phyloP scores from a whole-genome alignment of 2,329 filamentous ascomycete genomes.

The Harringtonia lauricola region DNA sequence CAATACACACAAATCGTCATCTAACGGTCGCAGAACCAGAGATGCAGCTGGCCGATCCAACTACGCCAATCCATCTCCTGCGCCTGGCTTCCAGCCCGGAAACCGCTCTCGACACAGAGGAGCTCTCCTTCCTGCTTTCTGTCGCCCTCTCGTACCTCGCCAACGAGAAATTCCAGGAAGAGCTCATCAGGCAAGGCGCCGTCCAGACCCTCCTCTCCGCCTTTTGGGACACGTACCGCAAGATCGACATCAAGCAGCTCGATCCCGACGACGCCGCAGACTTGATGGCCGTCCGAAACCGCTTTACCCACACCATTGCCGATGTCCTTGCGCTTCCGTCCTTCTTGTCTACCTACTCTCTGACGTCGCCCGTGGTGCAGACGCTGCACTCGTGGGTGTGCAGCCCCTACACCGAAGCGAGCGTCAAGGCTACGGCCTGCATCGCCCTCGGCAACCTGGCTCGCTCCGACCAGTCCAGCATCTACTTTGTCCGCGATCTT shows the following conservation, averaged over 20 bases:
- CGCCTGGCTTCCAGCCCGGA: conserved; percentile 31
- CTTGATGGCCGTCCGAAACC: conserved; percentile 25
- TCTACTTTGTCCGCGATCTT: conserved; percentile 34
- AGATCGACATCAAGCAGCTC: conserved; percentile 25
- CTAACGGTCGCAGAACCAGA: conserved; percentile 29
- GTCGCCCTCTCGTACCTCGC: conserved; percentile 46
- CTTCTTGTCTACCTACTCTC: conserved; percentile 25
- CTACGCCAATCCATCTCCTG: conserved; percentile 38
- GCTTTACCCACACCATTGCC: conserved; percentile 38
- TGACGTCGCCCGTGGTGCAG: conserved; percentile 24
- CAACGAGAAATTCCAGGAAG: conserved; percentile 37
- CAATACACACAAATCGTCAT: too few species aligned
- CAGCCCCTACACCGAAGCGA: conserved; percentile 21
- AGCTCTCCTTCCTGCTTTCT: conserved; percentile 39
- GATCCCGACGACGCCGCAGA: conserved; percentile 35
- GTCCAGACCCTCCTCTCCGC: conserved; percentile 33
- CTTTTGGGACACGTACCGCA: conserved; percentile 35
- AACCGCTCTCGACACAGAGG: conserved; percentile 35
- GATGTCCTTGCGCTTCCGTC: conserved; percentile 33
- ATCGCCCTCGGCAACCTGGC: conserved; percentile 51
- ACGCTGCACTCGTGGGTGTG: conserved; percentile 30
- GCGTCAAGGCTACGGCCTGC: conserved; percentile 42
- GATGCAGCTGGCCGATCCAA: conserved; percentile 27
- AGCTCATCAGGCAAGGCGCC: conserved; percentile 28
- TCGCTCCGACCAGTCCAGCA: conserved; percentile 43